These are phyloP conservation scores for Spathaspora hagerdaliae DNA, from an alignment of 805 yeast species.

Conservation along the genomic window DNA sequence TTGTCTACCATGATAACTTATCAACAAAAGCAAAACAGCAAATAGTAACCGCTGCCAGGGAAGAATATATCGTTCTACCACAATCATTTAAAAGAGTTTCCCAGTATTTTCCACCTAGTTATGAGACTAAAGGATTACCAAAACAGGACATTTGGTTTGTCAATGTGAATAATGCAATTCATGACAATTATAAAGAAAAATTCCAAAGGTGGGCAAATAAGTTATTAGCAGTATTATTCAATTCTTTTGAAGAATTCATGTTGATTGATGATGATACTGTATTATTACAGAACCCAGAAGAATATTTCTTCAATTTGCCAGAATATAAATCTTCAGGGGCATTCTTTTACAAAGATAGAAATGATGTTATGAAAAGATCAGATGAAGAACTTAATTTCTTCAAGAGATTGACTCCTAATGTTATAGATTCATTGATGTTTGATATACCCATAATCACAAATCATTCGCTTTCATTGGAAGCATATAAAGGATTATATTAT, in stretches of 20 bases:
- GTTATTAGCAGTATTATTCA: conserved; percentile 54
- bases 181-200: conserved; percentile 16
- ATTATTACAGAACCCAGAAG: conserved; percentile 25
- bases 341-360: conserved; percentile 27
- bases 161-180: conserved; percentile 22
- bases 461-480: conserved; percentile 24
- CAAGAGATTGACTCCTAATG: conserved; percentile 20
- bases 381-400: conserved; percentile 18
- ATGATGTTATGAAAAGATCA: conserved; percentile 21
- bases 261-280: conserved; percentile 53
- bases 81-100: conserved; percentile 18
- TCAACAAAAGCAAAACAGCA: conserved; percentile 18
- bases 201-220: conserved; percentile 33
- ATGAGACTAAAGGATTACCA: conserved; percentile 19
- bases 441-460: conserved; percentile 31
- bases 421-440: conserved; percentile 25
- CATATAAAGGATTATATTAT: conserved; percentile 37
- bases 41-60: conserved; percentile 24
- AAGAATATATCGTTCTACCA: conserved; percentile 20
- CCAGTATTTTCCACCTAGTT: conserved; percentile 15
- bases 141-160: conserved; percentile 38
- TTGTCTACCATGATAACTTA: conserved; percentile 27
- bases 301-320: conserved; percentile 22
- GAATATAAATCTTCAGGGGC: conserved; percentile 33
- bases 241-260: conserved; percentile 52